phyloP scores from a whole-genome alignment of 176 grass and related monocot genomes.

The Tillandsia fasciculata region DNA sequence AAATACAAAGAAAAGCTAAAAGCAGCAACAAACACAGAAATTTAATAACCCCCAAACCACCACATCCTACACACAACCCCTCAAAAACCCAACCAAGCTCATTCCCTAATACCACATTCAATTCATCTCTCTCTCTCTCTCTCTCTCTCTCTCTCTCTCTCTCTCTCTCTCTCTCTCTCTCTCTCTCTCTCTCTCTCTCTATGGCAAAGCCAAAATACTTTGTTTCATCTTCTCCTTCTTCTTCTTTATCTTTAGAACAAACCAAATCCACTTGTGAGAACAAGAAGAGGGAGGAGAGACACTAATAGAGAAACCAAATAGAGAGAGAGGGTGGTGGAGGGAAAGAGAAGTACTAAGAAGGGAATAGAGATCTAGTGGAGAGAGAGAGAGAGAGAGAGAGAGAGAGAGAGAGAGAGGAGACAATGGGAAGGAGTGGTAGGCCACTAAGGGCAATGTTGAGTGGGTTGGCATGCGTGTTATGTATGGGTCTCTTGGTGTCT shows the following conservation, averaged over 20 bases:
- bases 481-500: constrained; percentile 9
- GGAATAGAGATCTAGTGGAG: no score
- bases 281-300: background rate
- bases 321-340: no score
- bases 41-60: background rate
- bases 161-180: no score
- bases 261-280: background rate
- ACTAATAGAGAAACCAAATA: background rate
- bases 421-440: background rate
- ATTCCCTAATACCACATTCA: no score
- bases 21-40: background rate
- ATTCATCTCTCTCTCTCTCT: no score
- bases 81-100: no score
- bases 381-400: background rate
- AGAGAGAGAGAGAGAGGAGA: background rate
- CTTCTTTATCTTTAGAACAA: background rate
- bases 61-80: no score
- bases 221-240: background rate
- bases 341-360: no score
- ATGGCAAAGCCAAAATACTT: background rate
- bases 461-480: constrained; percentile 3
- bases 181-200: no score
- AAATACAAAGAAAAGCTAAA: constrained; percentile 3
- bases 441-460: background rate
- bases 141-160: no score